Conservation (phyloP, 108 stramenopile species). For the Fragilaria radians region DNA sequence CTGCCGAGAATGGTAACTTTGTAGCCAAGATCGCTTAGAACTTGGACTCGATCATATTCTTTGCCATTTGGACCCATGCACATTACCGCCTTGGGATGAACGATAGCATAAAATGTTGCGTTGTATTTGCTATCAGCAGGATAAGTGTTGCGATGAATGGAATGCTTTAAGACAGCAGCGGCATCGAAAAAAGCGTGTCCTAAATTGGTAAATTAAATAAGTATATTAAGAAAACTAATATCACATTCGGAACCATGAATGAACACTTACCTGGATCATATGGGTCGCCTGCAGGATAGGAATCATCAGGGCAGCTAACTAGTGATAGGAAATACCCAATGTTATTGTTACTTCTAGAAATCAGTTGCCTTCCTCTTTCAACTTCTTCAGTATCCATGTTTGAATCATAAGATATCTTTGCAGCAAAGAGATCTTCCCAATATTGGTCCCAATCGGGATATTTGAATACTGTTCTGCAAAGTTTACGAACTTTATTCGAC, state of each 20-base stretch:
- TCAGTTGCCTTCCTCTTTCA: neutral
- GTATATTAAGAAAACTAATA: neutral
- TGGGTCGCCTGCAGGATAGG: neutral
- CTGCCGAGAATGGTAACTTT: neutral
- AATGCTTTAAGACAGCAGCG: constrained; percentile 2
- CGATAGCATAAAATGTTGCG: constrained; percentile 3
- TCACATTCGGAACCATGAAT: neutral
- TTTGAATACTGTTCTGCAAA: neutral
- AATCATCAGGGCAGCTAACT: neutral
- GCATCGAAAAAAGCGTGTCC: constrained; percentile 10
- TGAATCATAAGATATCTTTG: neutral
- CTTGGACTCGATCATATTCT: constrained; percentile 9
- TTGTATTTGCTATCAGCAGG: constrained; percentile 2
- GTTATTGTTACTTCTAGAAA: neutral
- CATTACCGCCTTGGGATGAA: constrained; percentile 3
- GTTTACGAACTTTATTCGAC: too few species aligned
- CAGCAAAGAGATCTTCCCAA: neutral
- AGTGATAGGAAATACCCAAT: neutral
- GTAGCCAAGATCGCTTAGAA: neutral
- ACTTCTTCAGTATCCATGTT: too few species aligned
- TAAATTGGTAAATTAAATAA: neutral
- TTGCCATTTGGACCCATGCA: constrained; percentile 1
- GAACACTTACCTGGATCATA: constrained; percentile 3
- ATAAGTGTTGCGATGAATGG: neutral
- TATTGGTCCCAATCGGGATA: neutral